These are phyloP conservation scores for Pharus latifolius DNA, from an alignment of 176 grass and related monocot genomes.

Conservation along the genomic window DNA sequence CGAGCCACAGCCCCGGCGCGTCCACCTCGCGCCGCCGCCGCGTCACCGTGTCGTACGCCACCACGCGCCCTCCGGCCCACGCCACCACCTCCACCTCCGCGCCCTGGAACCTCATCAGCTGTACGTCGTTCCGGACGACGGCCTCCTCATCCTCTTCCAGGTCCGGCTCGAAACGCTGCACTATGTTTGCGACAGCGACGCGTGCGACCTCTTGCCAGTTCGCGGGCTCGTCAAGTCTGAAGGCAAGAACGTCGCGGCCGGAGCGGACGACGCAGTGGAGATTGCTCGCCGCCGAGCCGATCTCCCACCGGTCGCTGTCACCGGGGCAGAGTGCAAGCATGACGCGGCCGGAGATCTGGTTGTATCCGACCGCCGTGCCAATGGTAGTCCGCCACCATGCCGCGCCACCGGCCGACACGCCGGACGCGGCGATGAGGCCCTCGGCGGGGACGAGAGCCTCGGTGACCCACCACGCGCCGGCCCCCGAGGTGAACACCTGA, in stretches of 20 bases:
- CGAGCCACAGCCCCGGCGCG: background rate
- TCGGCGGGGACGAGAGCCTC: conserved; percentile 10
- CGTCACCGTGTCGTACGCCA: conserved; percentile 24
- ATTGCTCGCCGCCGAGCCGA: conserved; percentile 4
- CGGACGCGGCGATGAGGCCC: conserved; percentile 20
- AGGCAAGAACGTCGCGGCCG: background rate
- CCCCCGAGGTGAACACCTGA: conserved; percentile 25
- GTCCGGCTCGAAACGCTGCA: background rate
- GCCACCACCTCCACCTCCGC: conserved; percentile 28
- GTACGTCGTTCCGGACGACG: background rate
- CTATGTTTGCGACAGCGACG: conserved; percentile 1
- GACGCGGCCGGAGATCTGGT: background rate
- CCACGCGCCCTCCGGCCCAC: conserved; percentile 12
- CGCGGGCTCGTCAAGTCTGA: background rate
- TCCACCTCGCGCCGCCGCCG: conserved; percentile 16
- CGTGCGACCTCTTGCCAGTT: conserved; percentile 7
- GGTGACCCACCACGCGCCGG: conserved; percentile 30
- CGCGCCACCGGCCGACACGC: conserved; percentile 2
- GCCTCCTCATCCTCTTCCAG: background rate
- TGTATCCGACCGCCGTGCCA: conserved; percentile 32
- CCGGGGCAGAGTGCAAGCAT: background rate
- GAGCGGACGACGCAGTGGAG: conserved; percentile 11
- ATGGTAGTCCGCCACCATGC: conserved; percentile 54
- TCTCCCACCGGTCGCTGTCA: conserved; percentile 18
- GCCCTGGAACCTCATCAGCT: conserved; percentile 44